Conservation (phyloP, 257 asterid genomes). For the Nicotiana attenuata region DNA sequence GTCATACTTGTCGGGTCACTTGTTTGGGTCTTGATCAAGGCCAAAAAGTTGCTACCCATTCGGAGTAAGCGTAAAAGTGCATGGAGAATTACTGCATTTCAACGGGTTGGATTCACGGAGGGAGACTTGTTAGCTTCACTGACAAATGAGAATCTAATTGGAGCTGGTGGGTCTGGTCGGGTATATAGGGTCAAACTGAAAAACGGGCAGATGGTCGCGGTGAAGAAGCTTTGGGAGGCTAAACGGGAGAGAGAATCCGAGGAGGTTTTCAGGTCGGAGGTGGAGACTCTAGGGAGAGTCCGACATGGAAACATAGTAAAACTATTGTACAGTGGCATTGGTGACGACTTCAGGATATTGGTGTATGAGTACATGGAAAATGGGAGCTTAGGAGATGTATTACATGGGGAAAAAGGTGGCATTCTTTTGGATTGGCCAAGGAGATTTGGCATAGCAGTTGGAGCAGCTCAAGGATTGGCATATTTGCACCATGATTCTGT, state of each 20-base stretch:
- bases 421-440: conserved; percentile 64
- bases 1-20: conserved; percentile 39
- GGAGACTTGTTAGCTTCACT: conserved; percentile 48
- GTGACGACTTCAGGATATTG: conserved; percentile 54
- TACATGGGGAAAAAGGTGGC: conserved; percentile 63
- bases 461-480: conserved; percentile 84
- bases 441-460: conserved; percentile 54
- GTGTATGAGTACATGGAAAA: conserved; percentile 69
- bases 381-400: conserved; percentile 70
- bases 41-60: conserved; percentile 32
- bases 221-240: conserved; percentile 74
- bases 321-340: conserved; percentile 55
- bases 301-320: conserved; percentile 73
- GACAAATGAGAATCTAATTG: conserved; percentile 56
- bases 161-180: conserved; percentile 73
- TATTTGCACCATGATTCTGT: conserved; percentile 71
- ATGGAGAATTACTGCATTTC: conserved; percentile 70
- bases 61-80: conserved; percentile 24
- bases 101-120: conserved; percentile 44
- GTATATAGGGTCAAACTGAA: conserved; percentile 61
- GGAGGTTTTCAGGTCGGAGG: conserved; percentile 46
- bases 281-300: conserved; percentile 51
- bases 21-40: conserved; percentile 48
- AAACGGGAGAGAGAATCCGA: conserved; percentile 41
- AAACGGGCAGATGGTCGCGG: conserved; percentile 62